Percentiles rank a stretch among this genome's conserved stretches.
Evolutionary conservation across 352 stramenopile species (phyloP).

Genomic region (Globisporangium acanthophoron): DNA sequence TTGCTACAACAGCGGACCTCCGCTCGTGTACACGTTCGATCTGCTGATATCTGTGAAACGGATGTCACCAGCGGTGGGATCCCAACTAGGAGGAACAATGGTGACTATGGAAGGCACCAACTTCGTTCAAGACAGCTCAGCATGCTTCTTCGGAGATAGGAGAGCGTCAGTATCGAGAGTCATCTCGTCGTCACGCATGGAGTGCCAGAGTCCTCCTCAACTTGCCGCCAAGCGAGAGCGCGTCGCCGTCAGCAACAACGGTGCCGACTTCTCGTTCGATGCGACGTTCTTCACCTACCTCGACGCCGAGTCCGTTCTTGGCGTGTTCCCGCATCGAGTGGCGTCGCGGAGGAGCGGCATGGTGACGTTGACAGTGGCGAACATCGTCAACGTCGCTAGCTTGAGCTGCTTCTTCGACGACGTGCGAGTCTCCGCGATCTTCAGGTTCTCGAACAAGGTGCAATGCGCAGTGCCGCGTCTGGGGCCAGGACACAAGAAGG

Average conservation of each 20-base stretch:
- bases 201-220: conserved; percentile 35
- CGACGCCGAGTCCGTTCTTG: conserved; percentile 36
- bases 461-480: conserved; percentile 29
- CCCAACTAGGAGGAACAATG: conserved; percentile 44
- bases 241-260: conserved; percentile 65
- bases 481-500: conserved; percentile 18
- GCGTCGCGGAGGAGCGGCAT: conserved; percentile 26
- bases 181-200: conserved; percentile 30
- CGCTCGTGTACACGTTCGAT: conserved; percentile 38
- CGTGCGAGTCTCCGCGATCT: conserved; percentile 16
- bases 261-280: conserved; percentile 41
- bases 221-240: conserved; percentile 9
- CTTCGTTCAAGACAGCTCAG: conserved; percentile 35
- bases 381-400: conserved; percentile 26
- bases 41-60: conserved; percentile 20
- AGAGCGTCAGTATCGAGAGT: conserved; percentile 16
- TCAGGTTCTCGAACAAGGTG: conserved; percentile 28
- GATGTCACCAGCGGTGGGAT: conserved; percentile 30
- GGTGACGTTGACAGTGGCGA: conserved; percentile 29
- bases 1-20: conserved; percentile 31
- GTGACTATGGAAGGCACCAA: conserved; percentile 32
- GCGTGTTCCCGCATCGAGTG: conserved; percentile 24
- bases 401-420: conserved; percentile 61
- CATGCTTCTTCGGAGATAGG: conserved; percentile 29
- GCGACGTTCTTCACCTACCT: conserved; percentile 33